These are phyloP conservation scores for Domatiomyces catenatus DNA, from an alignment of 2,329 filamentous ascomycete genomes.

Conservation along the genomic window DNA sequence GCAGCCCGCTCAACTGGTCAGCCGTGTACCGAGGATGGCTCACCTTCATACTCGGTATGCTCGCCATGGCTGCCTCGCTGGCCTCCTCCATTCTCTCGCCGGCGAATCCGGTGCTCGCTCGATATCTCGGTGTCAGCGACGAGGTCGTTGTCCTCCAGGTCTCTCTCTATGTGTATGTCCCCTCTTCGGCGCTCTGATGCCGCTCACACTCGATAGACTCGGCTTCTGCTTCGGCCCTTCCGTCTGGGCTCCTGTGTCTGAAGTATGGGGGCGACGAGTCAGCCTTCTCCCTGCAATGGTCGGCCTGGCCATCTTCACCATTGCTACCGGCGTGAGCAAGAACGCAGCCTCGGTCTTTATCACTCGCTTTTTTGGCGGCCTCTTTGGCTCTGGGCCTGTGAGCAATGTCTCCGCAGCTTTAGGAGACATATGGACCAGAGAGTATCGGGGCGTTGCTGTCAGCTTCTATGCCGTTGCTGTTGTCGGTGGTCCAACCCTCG, in stretches of 20 bases:
- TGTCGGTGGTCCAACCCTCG: constrained; percentile 27
- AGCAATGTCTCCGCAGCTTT: constrained; percentile 30
- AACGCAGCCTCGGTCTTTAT: constrained; percentile 25
- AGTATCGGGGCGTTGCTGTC: constrained; percentile 26
- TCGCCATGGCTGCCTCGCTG: constrained; percentile 35
- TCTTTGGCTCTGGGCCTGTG: constrained; percentile 31
- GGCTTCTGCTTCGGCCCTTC: constrained; percentile 29
- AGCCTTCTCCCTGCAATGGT: constrained; percentile 31
- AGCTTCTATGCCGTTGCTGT: constrained; percentile 28
- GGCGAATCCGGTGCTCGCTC: constrained; percentile 29
- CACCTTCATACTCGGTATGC: constrained; percentile 35
- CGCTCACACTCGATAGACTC: constrained; percentile 3
- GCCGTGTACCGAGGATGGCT: constrained; percentile 31
- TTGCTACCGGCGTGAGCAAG: constrained; percentile 29
- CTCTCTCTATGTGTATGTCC: constrained; percentile 29
- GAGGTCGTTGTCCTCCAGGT: constrained; percentile 33
- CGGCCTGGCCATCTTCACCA: constrained; percentile 30
- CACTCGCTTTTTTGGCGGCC: constrained; percentile 31
- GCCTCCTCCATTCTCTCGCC: constrained; percentile 38
- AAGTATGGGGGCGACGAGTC: constrained; percentile 32
- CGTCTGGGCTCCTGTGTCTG: constrained; percentile 29
- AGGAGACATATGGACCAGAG: constrained; percentile 29
- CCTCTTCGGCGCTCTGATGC: not conserved
- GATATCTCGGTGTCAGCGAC: constrained; percentile 27
- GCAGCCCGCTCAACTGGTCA: constrained; percentile 36